Evolutionary conservation across 495 filamentous ascomycete species (phyloP), one percentile per base, ranked within the genome.

Genomic region (Parathielavia hyrcaniae): DNA sequence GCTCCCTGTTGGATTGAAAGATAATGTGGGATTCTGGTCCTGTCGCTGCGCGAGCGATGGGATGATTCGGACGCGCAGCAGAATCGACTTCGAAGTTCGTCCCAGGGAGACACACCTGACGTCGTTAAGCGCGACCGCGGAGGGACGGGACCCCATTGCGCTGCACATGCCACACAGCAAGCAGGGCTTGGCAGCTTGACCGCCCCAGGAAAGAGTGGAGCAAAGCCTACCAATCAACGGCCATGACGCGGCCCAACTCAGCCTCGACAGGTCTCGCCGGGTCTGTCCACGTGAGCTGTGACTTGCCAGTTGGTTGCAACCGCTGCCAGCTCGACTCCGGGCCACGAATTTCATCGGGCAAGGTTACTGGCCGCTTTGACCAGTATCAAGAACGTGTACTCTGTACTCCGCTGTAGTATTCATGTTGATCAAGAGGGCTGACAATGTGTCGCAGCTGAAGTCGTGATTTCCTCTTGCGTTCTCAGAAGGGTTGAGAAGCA

Each of bases 91-190:
- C 9, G 22, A 50, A 10, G 32, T 10, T 22, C 34, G 11, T 50
- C 26, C 2, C 26, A 3, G 26, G 26, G 26, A 30, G 26, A 30
- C 6, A 6, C 26, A 3, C 26, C 26, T 50, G 48, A 38, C 48
- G 48, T 50, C 48, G 48, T 50, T 36, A n/a, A 50, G 48, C 48
- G 34, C 32, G 48, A 17, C 20, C 34, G 11, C 16, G n/a, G n/a
- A n/a, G n/a, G n/a, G n/a, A n/a, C n/a, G n/a, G n/a, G n/a, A n/a
- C n/a, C n/a, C n/a, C n/a, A n/a, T n/a, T n/a, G n/a, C n/a, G n/a
- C n/a, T n/a, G n/a, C n/a, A n/a, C n/a, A n/a, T n/a, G n/a, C n/a
- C n/a, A n/a, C n/a, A n/a, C n/a, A n/a, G n/a, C n/a, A 39, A 14
- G 9, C 48, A 32, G 26, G 48, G n/a, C 48, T 38, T n/a, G 48